A percentile compares a stretch with the other conserved stretches of the same genome.
These are phyloP conservation scores for Nicotiana benthamiana DNA, from an alignment of 257 asterid genomes.

Conservation along the genomic window DNA sequence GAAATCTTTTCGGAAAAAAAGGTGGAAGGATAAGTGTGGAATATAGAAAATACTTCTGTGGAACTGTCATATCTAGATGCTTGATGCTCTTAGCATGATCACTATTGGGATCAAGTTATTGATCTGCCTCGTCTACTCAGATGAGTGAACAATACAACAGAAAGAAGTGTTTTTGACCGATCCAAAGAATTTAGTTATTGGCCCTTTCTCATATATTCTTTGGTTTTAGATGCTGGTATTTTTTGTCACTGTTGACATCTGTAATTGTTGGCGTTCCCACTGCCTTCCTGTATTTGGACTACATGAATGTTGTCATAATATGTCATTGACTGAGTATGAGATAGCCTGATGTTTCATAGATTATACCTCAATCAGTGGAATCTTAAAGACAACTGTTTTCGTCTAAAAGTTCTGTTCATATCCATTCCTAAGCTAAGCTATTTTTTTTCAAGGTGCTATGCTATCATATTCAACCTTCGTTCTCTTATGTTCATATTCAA, in stretches of 20 bases:
- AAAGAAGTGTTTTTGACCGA: background rate
- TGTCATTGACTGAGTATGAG: background rate
- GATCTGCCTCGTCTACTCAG: background rate
- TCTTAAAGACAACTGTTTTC: background rate
- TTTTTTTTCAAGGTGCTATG: background rate
- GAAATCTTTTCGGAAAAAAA: no score
- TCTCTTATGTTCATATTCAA: no score
- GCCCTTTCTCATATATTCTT: background rate
- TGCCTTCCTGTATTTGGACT: background rate
- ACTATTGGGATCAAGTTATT: background rate
- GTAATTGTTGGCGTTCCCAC: background rate
- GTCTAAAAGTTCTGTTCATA: background rate
- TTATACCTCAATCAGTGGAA: background rate
- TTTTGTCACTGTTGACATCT: background rate
- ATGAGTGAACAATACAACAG: background rate
- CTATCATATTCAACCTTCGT: no score
- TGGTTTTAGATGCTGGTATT: background rate
- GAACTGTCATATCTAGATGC: background rate
- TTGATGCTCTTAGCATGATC: background rate
- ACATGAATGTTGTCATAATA: background rate
- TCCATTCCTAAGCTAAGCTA: background rate
- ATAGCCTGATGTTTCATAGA: background rate
- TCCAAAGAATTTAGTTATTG: background rate
- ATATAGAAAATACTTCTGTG: no score
- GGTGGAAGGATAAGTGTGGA: no score